Conservation (phyloP, 2,329 filamentous ascomycete genomes). For the Colletotrichum orbiculare region DNA sequence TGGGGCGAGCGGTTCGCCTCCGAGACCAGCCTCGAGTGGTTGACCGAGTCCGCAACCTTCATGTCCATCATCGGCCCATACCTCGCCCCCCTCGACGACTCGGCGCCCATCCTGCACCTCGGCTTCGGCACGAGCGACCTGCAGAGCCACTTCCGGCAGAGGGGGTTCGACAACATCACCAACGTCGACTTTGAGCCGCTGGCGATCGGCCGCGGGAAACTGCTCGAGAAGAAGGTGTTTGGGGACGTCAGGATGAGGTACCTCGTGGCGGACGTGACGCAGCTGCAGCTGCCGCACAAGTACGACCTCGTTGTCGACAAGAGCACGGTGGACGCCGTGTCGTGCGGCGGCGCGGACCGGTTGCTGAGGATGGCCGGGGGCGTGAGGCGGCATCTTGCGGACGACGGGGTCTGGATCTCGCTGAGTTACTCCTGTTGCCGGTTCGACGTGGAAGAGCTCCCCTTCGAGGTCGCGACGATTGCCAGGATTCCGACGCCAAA, state of each 20-base stretch:
- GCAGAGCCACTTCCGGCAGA: slow-evolving; percentile 57
- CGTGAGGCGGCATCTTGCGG: slow-evolving; percentile 48
- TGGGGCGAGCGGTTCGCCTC: slow-evolving; percentile 59
- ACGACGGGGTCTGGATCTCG: slow-evolving; percentile 57
- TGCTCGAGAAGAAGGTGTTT: slow-evolving; percentile 53
- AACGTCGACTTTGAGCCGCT: slow-evolving; percentile 64
- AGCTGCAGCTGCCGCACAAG: slow-evolving; percentile 41
- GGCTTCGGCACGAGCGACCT: slow-evolving; percentile 63
- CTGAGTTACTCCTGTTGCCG: slow-evolving; percentile 58
- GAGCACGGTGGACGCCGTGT: slow-evolving; percentile 60
- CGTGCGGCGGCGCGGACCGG: slow-evolving; percentile 54
- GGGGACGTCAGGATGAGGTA: slow-evolving; percentile 58
- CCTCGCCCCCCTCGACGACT: slow-evolving; percentile 43
- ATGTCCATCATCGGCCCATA: slow-evolving; percentile 52
- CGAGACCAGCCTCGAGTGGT: slow-evolving; percentile 61
- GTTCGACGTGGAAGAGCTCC: slow-evolving; percentile 51
- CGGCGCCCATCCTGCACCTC: slow-evolving; percentile 55
- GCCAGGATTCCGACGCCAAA: slow-evolving; percentile 56
- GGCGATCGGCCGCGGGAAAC: slow-evolving; percentile 55
- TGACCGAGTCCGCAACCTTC: slow-evolving; percentile 54
- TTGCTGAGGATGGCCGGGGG: slow-evolving; percentile 52
- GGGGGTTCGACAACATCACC: slow-evolving; percentile 55
- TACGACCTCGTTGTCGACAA: slow-evolving; percentile 62
- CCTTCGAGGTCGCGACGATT: slow-evolving; percentile 55
- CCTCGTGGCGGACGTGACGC: slow-evolving; percentile 57